Percentiles rank a stretch among this genome's conserved stretches.
phyloP scores from a whole-genome alignment of 306 rosid genomes.

The Lotus japonicus region DNA sequence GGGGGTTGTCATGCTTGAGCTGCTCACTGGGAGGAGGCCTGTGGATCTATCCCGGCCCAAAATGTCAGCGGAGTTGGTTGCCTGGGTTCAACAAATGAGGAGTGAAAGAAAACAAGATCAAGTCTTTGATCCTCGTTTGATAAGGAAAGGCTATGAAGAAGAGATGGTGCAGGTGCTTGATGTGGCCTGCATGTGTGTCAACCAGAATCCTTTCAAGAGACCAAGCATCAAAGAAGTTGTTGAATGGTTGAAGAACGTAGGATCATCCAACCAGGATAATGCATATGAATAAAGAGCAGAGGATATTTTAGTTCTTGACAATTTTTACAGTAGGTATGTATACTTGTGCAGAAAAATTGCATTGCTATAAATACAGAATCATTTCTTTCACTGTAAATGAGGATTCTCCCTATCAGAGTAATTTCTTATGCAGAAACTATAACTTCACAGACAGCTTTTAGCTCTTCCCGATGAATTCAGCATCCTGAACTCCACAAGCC shows the following conservation, averaged over 20 bases:
- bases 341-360: constrained; percentile 2
- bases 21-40: constrained; percentile 79
- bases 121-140: constrained; percentile 57
- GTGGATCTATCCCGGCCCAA: constrained; percentile 69
- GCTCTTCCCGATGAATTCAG: not conserved
- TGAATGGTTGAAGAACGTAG: constrained; percentile 64
- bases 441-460: not conserved
- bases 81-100: constrained; percentile 77
- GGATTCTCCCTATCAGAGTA: not conserved
- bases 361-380: constrained; percentile 6
- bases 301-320: not conserved
- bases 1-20: constrained; percentile 92
- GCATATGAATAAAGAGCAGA: constrained; percentile 40
- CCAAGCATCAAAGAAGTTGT: constrained; percentile 74
- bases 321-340: not conserved
- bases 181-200: constrained; percentile 76
- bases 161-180: constrained; percentile 75
- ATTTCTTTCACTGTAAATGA: not conserved
- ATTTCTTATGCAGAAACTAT: not conserved
- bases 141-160: constrained; percentile 57
- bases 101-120: constrained; percentile 58
- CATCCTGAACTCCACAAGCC: not conserved
- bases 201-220: constrained; percentile 67
- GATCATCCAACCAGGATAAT: constrained; percentile 23
- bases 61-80: constrained; percentile 64